Evolutionary conservation across 306 rosid species (phyloP), one percentile per base, ranked within the genome.

Genomic region (Dryas drummondii): DNA sequence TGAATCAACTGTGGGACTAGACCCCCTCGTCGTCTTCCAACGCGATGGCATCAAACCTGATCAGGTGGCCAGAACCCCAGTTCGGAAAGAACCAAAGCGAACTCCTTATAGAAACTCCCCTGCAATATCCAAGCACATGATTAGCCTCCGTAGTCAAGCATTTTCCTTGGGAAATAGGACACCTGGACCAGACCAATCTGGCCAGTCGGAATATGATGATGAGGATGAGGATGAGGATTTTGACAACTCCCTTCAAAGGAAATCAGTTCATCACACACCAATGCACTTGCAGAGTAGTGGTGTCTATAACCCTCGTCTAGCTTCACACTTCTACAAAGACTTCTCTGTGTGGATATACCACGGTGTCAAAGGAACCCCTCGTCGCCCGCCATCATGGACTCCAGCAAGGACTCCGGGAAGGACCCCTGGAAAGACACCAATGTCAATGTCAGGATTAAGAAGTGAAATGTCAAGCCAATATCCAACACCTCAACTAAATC

Each of bases 321-420:
- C 97, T 75, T 89, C 97, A 51, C 88, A 94, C 1, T 94, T 94
- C 83, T 94, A 94, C 85, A 75, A 86, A 80, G 96, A 93, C 71
- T 91, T 94, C 69, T 82, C 97, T 22, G 76, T 72, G 16, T 91
- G 98, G 97, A 72, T 91, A 52, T 91, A 94, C 84, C 68, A 88
- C 44, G 96, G 96, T 16, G 94, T 90, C 52, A 91, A 77, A 64
- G 84, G 97, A 76, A 91, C 94, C 27, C 96, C 94, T 1, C 86
- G 74, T 22, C 94, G 84, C 12, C 85, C 78, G 16, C 92, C 92
- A 8, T 87, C 98, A 9, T 91, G 96, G 96, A 93, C 96, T 57
- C 98, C 93, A 0, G 91, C 90, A 0, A 88, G 88, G 83, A 93
- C 93, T 48, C 91, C 96, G 0, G 87, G 91, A 57, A 76, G 73